Base-by-base conservation (phyloP, 2,329 filamentous ascomycete species). In the Sclerotinia trifoliorum region DNA sequence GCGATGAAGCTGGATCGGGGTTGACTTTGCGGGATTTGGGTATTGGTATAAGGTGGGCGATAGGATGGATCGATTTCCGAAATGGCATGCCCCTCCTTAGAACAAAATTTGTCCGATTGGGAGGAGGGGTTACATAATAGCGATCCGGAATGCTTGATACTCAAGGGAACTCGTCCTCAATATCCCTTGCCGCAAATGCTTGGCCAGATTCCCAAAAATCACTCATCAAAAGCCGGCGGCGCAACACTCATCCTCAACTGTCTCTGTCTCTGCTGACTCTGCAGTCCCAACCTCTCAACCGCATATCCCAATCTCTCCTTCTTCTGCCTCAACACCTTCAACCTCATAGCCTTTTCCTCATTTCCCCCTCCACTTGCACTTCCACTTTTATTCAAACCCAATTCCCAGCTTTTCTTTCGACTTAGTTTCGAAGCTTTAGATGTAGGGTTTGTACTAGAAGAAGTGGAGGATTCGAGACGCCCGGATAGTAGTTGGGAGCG, bases 171-270 rank as follows among this genome's bases (percentile, higher is more conserved):
- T 29, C 11, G 10, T 15, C 5, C 10, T 46, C 39, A 19, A 5
- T 24, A 24, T 13, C 24, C 24, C 17, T 29, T 15, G 19, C 3
- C 13, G 24, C 24, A 6, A 19, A 5, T 29, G 17, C 5, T 8
- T 26, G 7, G 29, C 19, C 5, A 60, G 0, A 39, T 51, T 10
- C n/a, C 32, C 2, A n/a, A 5, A 19, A 21, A 26, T 63, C 46
- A 63, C n/a, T 63, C 60, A 15, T 63, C 60, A 39, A 63, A 63
- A 13, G 60, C 51, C 13, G 46, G 46, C 42, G 65, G 65, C 48
- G 88, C 88, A 86, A 91, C 89, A 77, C 88, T 91, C 85, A 89
- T 91, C 77, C 89, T 84, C 80, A 92, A 78, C 76, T 91, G 88
- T 73, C 89, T 83, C 78, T 91, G 86, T 77, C 85, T 81, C 80